These are phyloP conservation scores for Tolypocladium capitatum DNA, from an alignment of 2,329 filamentous ascomycete species.

Conservation along the genomic window DNA sequence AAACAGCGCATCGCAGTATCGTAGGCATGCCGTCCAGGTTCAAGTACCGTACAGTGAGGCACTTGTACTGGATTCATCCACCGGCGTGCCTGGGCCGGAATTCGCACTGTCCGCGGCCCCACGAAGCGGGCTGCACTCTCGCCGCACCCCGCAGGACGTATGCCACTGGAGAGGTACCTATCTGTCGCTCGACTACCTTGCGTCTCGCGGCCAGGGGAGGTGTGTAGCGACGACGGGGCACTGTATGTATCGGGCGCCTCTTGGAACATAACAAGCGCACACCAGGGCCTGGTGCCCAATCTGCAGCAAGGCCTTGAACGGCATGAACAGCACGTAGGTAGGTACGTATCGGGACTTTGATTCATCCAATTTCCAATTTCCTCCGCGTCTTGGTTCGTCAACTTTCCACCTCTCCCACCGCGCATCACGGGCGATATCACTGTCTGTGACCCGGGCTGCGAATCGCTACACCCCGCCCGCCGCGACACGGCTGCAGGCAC, in stretches of 20 bases:
- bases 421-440: neutral
- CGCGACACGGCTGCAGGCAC: neutral
- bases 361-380: no score
- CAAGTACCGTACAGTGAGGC: neutral
- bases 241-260: neutral
- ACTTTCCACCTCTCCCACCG: neutral
- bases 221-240: neutral
- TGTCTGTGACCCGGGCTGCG: neutral
- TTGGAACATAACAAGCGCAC: neutral
- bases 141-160: neutral
- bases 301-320: neutral
- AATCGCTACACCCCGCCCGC: neutral
- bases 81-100: neutral
- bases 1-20: neutral
- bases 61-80: neutral
- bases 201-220: neutral
- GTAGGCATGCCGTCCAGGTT: neutral
- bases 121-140: neutral
- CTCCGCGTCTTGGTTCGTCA: neutral
- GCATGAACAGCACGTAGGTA: slow-evolving; percentile 1
- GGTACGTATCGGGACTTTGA: neutral
- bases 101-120: neutral
- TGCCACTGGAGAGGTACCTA: neutral
- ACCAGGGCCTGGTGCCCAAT: neutral
- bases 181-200: neutral